phyloP scores from a whole-genome alignment of 768 basidiomycete species.

The Psilocybe cubensis region DNA sequence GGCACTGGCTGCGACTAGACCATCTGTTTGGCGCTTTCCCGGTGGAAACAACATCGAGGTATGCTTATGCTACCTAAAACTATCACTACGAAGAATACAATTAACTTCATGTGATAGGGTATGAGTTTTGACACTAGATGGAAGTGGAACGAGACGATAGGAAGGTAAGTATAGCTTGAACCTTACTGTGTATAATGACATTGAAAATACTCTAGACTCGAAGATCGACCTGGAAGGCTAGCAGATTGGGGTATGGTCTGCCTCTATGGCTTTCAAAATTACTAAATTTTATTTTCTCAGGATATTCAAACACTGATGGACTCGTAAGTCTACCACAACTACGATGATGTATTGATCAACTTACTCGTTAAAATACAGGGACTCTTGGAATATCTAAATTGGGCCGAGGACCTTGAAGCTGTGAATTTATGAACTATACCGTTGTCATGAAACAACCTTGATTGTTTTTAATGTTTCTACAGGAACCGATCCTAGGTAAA shows the following conservation, averaged over 20 bases:
- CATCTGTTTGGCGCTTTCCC: conserved; percentile 38
- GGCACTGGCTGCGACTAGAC: conserved; percentile 43
- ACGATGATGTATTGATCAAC: background rate
- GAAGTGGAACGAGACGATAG: conserved; percentile 65
- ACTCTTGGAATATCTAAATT: conserved; percentile 44
- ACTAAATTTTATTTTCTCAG: conserved; percentile 15
- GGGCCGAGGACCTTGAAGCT: conserved; percentile 42
- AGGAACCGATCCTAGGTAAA: conserved; percentile 18
- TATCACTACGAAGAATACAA: too few relatives aligned
- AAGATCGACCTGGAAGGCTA: conserved; percentile 32
- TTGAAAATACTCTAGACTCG: conserved; percentile 36
- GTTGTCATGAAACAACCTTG: background rate
- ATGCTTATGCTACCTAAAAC: background rate
- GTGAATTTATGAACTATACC: conserved; percentile 4
- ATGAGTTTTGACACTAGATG: conserved; percentile 50
- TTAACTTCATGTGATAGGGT: conserved; percentile 38
- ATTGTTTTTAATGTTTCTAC: background rate
- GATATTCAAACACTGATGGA: conserved; percentile 59
- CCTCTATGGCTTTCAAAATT: conserved; percentile 4
- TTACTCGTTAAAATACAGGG: conserved; percentile 22
- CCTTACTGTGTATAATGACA: too few relatives aligned
- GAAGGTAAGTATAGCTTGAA: conserved; percentile 37
- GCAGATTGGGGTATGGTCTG: conserved; percentile 44
- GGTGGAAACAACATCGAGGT: conserved; percentile 46
- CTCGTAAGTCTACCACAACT: conserved; percentile 37